These are phyloP conservation scores for Pleoardoris graminearum DNA, from an alignment of 2,329 filamentous ascomycete species.

Conservation along the genomic window DNA sequence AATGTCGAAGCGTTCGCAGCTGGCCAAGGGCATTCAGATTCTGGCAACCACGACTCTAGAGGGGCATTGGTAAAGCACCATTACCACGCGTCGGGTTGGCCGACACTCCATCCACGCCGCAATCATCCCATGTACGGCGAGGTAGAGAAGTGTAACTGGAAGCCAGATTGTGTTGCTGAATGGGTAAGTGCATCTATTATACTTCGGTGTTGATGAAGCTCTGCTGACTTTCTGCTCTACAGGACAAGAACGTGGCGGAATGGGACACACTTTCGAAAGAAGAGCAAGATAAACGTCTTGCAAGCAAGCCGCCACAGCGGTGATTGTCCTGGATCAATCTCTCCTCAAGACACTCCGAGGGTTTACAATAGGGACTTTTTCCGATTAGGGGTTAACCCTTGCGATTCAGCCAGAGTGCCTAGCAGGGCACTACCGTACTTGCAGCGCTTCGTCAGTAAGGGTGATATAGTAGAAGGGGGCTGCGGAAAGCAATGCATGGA, in stretches of 20 bases:
- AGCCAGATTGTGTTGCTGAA: constrained; percentile 62
- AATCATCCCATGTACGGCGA: constrained; percentile 70
- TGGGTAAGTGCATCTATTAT: constrained; percentile 51
- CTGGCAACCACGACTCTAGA: constrained; percentile 68
- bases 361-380: not conserved
- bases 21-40: constrained; percentile 73
- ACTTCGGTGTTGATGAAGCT: constrained; percentile 3
- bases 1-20: constrained; percentile 74
- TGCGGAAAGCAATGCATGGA: not conserved
- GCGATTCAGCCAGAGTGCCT: not conserved
- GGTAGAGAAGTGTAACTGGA: constrained; percentile 73
- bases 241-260: constrained; percentile 62
- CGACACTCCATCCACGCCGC: constrained; percentile 66
- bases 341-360: constrained; percentile 18
- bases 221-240: not conserved
- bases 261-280: constrained; percentile 63
- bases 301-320: constrained; percentile 33
- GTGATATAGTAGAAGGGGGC: not conserved
- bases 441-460: too few species aligned
- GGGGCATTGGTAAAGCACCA: constrained; percentile 72
- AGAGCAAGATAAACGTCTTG: constrained; percentile 59
- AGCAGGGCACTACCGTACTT: not conserved
- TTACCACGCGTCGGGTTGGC: constrained; percentile 76
- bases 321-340: not conserved
- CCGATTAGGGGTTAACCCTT: not conserved